Base-by-base conservation (phyloP, 2,329 filamentous ascomycete species). In the Arthrobotrys musiformis region DNA sequence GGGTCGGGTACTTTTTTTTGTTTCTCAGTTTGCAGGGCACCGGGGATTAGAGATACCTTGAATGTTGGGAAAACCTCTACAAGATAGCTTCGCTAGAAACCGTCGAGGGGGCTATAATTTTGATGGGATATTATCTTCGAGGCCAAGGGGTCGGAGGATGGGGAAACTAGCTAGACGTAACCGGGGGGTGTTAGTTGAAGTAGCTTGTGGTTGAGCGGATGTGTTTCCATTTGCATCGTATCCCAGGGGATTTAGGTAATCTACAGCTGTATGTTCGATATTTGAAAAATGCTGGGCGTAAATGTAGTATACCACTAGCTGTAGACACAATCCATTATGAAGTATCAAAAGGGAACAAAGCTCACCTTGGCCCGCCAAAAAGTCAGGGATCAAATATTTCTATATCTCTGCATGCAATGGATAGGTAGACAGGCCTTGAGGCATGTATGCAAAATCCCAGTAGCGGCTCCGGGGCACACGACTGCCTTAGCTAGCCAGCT, bases 1-100 rank as follows among this genome's bases (percentile, higher is more conserved):
- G 60, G 42, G 46, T 68, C 70, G 70, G 70, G 22, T 75, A 75
- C 70, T 75, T 75, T 69, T 58, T 54, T 46, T 30, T 62, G 46
- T 75, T 68, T 75, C 46, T 58, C 48, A 72, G 68, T 63, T 56
- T 58, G 46, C 70, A 68, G 46, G 58, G 68, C 44, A 24, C 30
- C 11, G 33, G 54, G 33, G 33, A 22, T 37, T 40, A n/a, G n/a
- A n/a, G 54, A 58, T 11, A 58, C 17, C 17, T 58, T 24, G 33
- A 24, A 37, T 26, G 54, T 58, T 58, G 54, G 54, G 54, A 40
- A 35, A 35, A 5, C 30, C 30, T 35, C 30, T 35, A 54, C 50
- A 56, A 56, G 50, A 30, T n/a, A 35, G 15, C 13, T 28, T 56
- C 26, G 50, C 50, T 35, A 56, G 11, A 7, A 26, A 58, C n/a